Base-by-base conservation (phyloP, 1,284 basidiomycete species). In the Puccinia horiana region DNA sequence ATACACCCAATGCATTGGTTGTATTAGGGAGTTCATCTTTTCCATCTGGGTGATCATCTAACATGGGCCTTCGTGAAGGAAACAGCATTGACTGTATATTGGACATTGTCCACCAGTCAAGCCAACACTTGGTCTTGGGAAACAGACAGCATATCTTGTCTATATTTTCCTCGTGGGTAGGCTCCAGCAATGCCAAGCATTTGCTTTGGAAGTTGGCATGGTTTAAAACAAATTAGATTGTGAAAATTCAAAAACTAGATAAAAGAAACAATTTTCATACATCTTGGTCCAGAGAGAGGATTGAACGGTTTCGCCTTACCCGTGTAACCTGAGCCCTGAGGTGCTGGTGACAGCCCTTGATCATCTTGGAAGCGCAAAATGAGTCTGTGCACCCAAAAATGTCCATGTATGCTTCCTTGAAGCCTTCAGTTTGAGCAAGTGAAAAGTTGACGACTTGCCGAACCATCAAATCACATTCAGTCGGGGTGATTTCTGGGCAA, bases 41-140 rank as follows among this genome's bases (percentile, higher is more conserved):
- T 6, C 20, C 56, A 1, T 40, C 26, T 14, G 20, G 32, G 8
- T 2, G 3, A 61, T 76, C 74, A 2, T 76, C 54, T 2, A 42
- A 12, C 40, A 40, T 29, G 23, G 35, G 1, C 8, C 6, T 12
- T 20, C 74, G 2, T 4, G 54, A 35, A 18, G 35, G 35, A 52
- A 76, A 76, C 16, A 76, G 35, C 54, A 75, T 75, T 8, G 73
- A 2, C 26, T 52, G 20, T 4, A 67, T 32, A 18, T 67, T 20
- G 3, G 63, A 35, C 20, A 47, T 44, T 3, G 67, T 69, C 74
- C 74, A 76, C 74, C 74, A 76, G 18, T 76, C 74, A 40, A 76
- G 9, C 74, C 74, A 76, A 14, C 37, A 1, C 11, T 29, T 35
- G 32, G 74, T 42, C 5, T 76, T 40, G 4, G 74, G 74, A n/a